These are phyloP conservation scores for Ceratocystis cacaofunesta DNA, from an alignment of 2,329 filamentous ascomycete genomes.

Conservation along the genomic window DNA sequence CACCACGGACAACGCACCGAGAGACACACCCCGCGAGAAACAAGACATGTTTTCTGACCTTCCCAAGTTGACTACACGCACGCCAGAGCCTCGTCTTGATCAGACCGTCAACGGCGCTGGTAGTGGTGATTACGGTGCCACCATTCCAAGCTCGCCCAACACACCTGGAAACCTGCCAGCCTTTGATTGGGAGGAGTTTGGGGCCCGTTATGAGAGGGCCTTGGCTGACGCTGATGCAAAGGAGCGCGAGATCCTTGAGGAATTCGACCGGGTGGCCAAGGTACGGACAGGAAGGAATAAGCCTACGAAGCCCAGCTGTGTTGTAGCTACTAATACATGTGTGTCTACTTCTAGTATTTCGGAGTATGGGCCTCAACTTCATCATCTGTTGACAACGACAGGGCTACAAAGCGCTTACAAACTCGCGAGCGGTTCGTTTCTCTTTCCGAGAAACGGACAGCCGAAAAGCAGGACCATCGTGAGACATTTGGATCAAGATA, in stretches of 20 bases:
- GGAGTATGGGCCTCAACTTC: slow-evolving; percentile 62
- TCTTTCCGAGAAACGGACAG: slow-evolving; percentile 54
- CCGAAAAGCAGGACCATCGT: slow-evolving; percentile 70
- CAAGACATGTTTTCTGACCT: slow-evolving; percentile 11
- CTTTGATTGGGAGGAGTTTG: slow-evolving; percentile 68
- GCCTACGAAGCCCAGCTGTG: not conserved
- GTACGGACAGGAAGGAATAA: slow-evolving; percentile 26
- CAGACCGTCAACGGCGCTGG: not conserved
- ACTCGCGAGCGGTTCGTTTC: slow-evolving; percentile 67
- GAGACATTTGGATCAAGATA: slow-evolving; percentile 26
- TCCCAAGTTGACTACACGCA: slow-evolving; percentile 9
- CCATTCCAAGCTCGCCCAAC: slow-evolving; percentile 25
- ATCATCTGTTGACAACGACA: slow-evolving; percentile 55
- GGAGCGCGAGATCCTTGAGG: slow-evolving; percentile 50
- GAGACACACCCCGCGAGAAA: not conserved
- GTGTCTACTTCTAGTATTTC: slow-evolving; percentile 47
- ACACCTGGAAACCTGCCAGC: slow-evolving; percentile 27
- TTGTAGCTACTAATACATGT: not conserved
- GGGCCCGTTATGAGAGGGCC: slow-evolving; percentile 50
- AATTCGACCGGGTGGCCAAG: slow-evolving; percentile 53
- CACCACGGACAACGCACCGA: not conserved
- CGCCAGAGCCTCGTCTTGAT: slow-evolving; percentile 15
- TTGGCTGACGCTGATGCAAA: slow-evolving; percentile 46
- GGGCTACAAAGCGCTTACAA: slow-evolving; percentile 64
- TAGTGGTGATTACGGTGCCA: not conserved